These are phyloP conservation scores for Clarireedia monteithiana DNA, from an alignment of 2,329 filamentous ascomycete species.

Conservation along the genomic window DNA sequence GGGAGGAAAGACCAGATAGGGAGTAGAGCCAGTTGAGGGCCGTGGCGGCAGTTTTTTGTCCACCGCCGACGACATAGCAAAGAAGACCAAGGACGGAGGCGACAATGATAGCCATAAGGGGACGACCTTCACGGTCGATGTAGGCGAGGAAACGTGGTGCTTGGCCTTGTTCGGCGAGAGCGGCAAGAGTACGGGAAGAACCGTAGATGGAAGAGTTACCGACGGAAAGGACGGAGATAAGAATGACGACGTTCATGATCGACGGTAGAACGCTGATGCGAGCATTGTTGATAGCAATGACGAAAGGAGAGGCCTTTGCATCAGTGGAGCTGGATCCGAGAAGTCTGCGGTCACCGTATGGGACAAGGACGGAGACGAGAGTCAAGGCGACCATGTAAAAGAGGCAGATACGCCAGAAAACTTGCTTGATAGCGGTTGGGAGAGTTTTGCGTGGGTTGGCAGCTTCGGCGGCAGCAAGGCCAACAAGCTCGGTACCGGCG, in stretches of 20 bases:
- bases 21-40: constrained; percentile 60
- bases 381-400: constrained; percentile 47
- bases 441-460: constrained; percentile 40
- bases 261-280: constrained; percentile 43
- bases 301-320: constrained; percentile 43
- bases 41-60: constrained; percentile 36
- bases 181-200: constrained; percentile 50
- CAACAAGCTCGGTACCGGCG: constrained; percentile 44
- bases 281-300: constrained; percentile 48
- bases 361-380: constrained; percentile 43
- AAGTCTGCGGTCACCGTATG: constrained; percentile 35
- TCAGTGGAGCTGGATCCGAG: constrained; percentile 29
- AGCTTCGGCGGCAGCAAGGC: constrained; percentile 44
- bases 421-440: constrained; percentile 44
- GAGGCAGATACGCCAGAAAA: constrained; percentile 46
- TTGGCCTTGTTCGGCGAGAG: constrained; percentile 50
- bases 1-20: constrained; percentile 52
- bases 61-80: constrained; percentile 43
- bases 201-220: constrained; percentile 53
- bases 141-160: constrained; percentile 50
- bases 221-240: constrained; percentile 51
- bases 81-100: constrained; percentile 32
- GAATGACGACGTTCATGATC: constrained; percentile 53
- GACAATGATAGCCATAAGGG: constrained; percentile 40
- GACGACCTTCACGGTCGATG: constrained; percentile 50